phyloP scores from a whole-genome alignment of 495 filamentous ascomycete species.

The Podospora sp. region DNA sequence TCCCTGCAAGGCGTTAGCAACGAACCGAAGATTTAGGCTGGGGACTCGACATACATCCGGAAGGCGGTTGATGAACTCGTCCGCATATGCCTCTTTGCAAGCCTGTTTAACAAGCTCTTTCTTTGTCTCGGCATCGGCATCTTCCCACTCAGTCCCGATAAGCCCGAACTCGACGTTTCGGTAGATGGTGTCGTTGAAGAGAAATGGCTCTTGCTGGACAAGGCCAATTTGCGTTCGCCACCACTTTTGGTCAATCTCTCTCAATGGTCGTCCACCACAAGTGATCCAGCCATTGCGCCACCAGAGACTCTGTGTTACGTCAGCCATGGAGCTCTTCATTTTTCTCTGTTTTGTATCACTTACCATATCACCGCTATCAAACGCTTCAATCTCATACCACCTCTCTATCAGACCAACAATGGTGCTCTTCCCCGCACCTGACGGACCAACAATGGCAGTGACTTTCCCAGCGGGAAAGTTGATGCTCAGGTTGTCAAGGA shows the following conservation, averaged over 20 bases:
- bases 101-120: slow-evolving; percentile 58
- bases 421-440: slow-evolving; percentile 71
- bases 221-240: slow-evolving; percentile 66
- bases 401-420: slow-evolving; percentile 65
- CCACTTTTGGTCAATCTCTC: slow-evolving; percentile 60
- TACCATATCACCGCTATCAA: slow-evolving; percentile 53
- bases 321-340: background rate
- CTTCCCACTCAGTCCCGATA: slow-evolving; percentile 63
- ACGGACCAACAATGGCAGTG: slow-evolving; percentile 82
- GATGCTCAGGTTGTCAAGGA: slow-evolving; percentile 57
- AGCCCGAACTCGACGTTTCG: slow-evolving; percentile 67
- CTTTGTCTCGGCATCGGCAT: slow-evolving; percentile 53
- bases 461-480: slow-evolving; percentile 73
- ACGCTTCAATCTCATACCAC: slow-evolving; percentile 61
- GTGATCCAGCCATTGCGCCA: slow-evolving; percentile 55
- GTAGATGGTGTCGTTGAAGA: slow-evolving; percentile 70
- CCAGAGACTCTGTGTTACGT: slow-evolving; percentile 34
- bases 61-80: slow-evolving; percentile 61
- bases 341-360: slow-evolving; percentile 12
- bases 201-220: slow-evolving; percentile 70
- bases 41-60: slow-evolving; percentile 46
- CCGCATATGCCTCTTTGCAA: slow-evolving; percentile 62
- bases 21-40: background rate
- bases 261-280: slow-evolving; percentile 56
- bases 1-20: slow-evolving; percentile 33